Evolutionary conservation across 371 early-diverging fungal genomes (phyloP), one percentile per base, ranked within the genome.

Genomic region (Furculomyces boomerangus): DNA sequence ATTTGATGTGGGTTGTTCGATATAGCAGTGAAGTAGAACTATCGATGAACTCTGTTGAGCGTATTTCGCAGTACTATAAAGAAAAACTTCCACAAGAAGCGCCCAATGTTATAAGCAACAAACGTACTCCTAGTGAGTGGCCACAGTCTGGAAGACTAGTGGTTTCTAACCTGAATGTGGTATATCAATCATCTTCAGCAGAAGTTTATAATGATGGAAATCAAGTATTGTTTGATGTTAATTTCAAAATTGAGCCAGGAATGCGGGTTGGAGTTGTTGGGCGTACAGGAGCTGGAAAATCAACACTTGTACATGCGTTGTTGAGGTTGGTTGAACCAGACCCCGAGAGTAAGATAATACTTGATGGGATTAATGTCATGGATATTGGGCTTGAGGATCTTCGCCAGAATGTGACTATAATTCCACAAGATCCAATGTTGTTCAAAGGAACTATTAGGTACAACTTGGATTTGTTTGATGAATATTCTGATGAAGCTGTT

Each of bases 41-140:
- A 83, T 74, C 80, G 54, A 76, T 87, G 78, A 85, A 86, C 74
- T 75, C 79, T 8, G 81, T 93, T 39, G 91, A 93, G 54, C 85
- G 93, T 54, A 75, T 88, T 0, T 69, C 74, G 14, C 83, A 90
- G 60, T 93, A 88, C 60, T 82, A 89, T 49, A 27, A 49, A 29
- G 50, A 49, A 5, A 49, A 28, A n/a, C 26, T 89, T 29, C 39
- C 57, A 67, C 62, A 88, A 28, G 73, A 79, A 40, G 66, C 78
- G 57, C 49, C 75, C 18, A 18, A 25, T 24, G 5, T 24, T 5
- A 5, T 45, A 8, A 10, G 24, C 5, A 27, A 7, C 20, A 45
- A 7, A 8, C 7, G 10, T 24, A 20, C 45, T 10, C 45, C 71
- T 50, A 54, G 72, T 2, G 61, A 58, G 18, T 90, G 92, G 92